Base-by-base conservation (phyloP, 306 rosid species). In the Medicago arabica region DNA sequence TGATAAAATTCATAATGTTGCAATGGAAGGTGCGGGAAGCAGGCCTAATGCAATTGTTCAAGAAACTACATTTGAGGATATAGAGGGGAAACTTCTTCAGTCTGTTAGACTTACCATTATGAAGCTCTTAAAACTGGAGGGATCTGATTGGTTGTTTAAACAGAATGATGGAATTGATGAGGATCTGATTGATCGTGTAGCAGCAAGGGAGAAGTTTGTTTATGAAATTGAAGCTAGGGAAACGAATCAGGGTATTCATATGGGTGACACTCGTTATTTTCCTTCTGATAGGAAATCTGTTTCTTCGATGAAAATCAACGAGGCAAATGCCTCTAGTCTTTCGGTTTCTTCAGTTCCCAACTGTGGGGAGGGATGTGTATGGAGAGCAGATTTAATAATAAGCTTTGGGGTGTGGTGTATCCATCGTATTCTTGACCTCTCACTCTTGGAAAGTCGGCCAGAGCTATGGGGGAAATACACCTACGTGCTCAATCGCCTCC, bases 321-420 rank as follows among this genome's bases (percentile, higher is more conserved):
- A 79, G 67, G 28, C 59, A 18, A 83, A 67, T 80, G 81, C 59
- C 74, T 34, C 81, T 13, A 68, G 57, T 78, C 79, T 81, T 46
- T 71, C 44, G 14, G 83, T 92, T 71, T 84, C 88, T 51, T 90
- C 97, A 1, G 86, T 96, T 65, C 93, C 97, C 49, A 67, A 85
- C 74, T 96, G 99, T 44, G 99, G 99, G 77, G 98, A 96, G 63
- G 98, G 91, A 49, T 96, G 99, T 85, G 69, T 89, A 14, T 96
- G 99, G 99, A 90, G 77, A 81, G 62, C 88, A 68, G 96, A 92
- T 58, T 75, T 96, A 80, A 78, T 96, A 31, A 76, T 87, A 74
- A 96, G 98, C 93, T 96, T 96, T 47, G 99, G 99, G 31, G 98
- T 96, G 41, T 96, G 99, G 99, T 96, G 99, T 84, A 90, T 96